Percentiles rank a stretch among this genome's conserved stretches.
phyloP scores from a whole-genome alignment of 1,139 yeast genomes.

The Pichia sp. region DNA sequence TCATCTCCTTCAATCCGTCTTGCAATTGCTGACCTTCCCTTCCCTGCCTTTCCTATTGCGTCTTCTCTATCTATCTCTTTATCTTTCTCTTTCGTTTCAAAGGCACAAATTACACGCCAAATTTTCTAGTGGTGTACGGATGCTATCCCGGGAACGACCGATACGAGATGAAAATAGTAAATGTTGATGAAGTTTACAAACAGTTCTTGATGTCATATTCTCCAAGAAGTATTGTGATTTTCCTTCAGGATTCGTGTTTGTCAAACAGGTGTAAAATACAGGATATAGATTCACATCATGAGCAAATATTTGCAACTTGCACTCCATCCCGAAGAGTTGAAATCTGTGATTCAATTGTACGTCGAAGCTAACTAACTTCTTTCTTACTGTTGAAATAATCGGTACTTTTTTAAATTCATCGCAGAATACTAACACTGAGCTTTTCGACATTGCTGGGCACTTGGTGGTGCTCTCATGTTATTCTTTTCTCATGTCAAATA shows the following conservation, averaged over 20 bases:
- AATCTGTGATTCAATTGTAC: conserved; percentile 58
- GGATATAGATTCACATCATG: conserved; percentile 3
- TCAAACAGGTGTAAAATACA: no score
- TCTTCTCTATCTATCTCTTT: background rate
- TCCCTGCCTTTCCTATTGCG: background rate
- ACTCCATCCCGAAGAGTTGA: conserved; percentile 68
- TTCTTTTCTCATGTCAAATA: background rate
- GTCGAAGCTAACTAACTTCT: conserved; percentile 17
- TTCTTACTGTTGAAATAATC: background rate
- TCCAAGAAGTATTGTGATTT: no score
- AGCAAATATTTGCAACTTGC: conserved; percentile 51
- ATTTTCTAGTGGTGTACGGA: background rate
- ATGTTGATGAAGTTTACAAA: background rate
- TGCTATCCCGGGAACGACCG: background rate
- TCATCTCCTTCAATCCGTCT: background rate
- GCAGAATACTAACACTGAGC: conserved; percentile 2
- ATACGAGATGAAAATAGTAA: background rate
- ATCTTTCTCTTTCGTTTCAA: background rate
- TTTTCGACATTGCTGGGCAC: background rate
- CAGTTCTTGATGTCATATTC: no score
- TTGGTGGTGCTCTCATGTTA: background rate
- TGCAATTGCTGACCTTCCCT: background rate
- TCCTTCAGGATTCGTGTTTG: no score
- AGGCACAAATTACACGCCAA: background rate
- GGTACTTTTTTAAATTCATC: background rate